These are phyloP conservation scores for Tulasnella sp. DNA, from an alignment of 768 basidiomycete species.

Conservation along the genomic window DNA sequence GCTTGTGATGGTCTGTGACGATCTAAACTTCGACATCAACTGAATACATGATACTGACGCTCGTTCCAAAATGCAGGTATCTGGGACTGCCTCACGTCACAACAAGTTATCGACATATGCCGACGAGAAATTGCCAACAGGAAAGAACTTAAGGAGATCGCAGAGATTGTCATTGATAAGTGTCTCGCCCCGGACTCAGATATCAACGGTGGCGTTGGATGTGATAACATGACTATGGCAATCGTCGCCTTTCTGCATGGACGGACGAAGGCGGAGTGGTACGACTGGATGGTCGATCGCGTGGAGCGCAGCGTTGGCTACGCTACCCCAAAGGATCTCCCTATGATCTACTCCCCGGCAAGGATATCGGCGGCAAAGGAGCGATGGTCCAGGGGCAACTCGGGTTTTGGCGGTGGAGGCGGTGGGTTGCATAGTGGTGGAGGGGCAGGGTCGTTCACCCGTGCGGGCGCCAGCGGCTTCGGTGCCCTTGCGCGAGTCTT, in stretches of 20 bases:
- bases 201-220: constrained; percentile 85
- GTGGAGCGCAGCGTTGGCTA: constrained; percentile 68
- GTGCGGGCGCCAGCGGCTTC: constrained; percentile 27
- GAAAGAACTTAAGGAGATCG: constrained; percentile 69
- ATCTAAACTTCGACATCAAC: background rate
- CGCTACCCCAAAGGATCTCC: constrained; percentile 61
- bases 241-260: constrained; percentile 82
- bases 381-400: background rate
- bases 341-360: constrained; percentile 62
- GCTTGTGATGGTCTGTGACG: constrained; percentile 84
- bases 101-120: constrained; percentile 84
- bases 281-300: constrained; percentile 74
- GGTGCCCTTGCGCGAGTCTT: constrained; percentile 46
- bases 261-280: constrained; percentile 87
- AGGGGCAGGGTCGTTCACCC: background rate
- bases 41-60: background rate
- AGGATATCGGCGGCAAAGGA: constrained; percentile 27
- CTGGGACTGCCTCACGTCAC: constrained; percentile 94
- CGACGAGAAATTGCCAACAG: constrained; percentile 72
- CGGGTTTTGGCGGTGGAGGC: background rate
- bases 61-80: constrained; percentile 51
- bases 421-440: background rate
- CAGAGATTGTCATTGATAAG: constrained; percentile 81
- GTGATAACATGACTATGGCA: constrained; percentile 98
- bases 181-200: constrained; percentile 91